Conservation (phyloP, 2,329 filamentous ascomycete genomes). For the Davidsoniella neocaledoniae region DNA sequence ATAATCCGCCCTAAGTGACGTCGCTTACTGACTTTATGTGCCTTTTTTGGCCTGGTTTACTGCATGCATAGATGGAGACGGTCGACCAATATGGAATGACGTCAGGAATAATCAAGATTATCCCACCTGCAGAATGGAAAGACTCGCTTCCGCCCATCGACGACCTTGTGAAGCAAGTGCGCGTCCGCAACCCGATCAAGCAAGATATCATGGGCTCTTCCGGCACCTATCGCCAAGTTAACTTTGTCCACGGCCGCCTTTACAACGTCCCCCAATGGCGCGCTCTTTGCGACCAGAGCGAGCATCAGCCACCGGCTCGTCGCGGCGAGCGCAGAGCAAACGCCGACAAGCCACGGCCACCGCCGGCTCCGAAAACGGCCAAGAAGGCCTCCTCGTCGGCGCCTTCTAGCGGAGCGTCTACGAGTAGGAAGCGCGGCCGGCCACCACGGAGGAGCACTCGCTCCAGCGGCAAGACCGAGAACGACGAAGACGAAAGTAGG, state of each 20-base stretch:
- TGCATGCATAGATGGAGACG: slow-evolving; percentile 44
- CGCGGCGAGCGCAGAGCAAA: slow-evolving; percentile 64
- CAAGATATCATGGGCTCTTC: slow-evolving; percentile 95
- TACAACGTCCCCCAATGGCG: slow-evolving; percentile 98
- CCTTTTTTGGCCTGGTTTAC: no score
- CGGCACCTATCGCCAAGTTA: slow-evolving; percentile 91
- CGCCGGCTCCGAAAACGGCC: not conserved
- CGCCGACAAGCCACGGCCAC: slow-evolving; percentile 25
- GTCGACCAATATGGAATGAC: slow-evolving; percentile 94
- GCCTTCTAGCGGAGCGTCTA: slow-evolving; percentile 10
- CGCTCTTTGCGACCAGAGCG: slow-evolving; percentile 78
- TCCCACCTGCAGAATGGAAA: slow-evolving; percentile 88
- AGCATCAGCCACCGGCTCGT: slow-evolving; percentile 84
- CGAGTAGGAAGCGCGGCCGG: slow-evolving; percentile 24
- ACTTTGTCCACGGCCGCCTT: slow-evolving; percentile 86
- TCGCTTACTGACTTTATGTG: not conserved
- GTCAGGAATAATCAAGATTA: slow-evolving; percentile 89
- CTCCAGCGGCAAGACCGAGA: slow-evolving; percentile 21
- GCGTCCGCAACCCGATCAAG: slow-evolving; percentile 91
- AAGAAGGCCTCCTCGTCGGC: not conserved
- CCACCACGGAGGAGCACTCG: slow-evolving; percentile 22
- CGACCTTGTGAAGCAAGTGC: slow-evolving; percentile 77
- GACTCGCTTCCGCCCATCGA: slow-evolving; percentile 61
- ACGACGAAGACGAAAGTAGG: slow-evolving; percentile 13
- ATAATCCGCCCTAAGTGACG: slow-evolving; percentile 1